A percentile compares a stretch with the other conserved stretches of the same genome.
Conservation (phyloP, 106 monocot species). For the Acorus calamus region DNA sequence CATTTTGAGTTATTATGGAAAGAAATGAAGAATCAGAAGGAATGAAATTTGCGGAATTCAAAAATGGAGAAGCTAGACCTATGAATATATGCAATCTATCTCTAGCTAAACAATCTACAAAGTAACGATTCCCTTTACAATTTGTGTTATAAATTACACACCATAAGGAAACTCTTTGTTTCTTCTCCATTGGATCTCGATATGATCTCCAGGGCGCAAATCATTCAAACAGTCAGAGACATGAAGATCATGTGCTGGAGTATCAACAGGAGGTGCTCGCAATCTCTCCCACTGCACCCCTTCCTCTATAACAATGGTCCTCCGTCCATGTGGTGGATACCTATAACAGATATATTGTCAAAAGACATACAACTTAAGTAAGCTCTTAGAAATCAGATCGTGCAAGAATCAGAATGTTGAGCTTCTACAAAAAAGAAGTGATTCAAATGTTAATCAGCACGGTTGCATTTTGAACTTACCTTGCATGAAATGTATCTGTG, state of each 20-base stretch:
- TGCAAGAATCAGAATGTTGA: no score
- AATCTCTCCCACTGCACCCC: slow-evolving; percentile 18
- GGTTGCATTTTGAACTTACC: slow-evolving; percentile 18
- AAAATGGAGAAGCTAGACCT: no score
- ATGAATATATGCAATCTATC: no score
- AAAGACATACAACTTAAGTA: no score
- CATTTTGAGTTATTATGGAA: no score
- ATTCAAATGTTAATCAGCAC: no score
- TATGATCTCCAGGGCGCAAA: slow-evolving; percentile 13
- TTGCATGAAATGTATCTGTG: slow-evolving; percentile 62
- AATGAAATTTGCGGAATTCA: no score
- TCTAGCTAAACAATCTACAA: no score
- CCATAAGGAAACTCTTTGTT: slow-evolving; percentile 30
- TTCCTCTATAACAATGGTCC: slow-evolving; percentile 11
- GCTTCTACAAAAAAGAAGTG: no score
- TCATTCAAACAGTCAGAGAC: slow-evolving; percentile 17
- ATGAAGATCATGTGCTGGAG: slow-evolving; percentile 8
- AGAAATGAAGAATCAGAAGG: no score
- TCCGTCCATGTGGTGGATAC: slow-evolving; percentile 19
- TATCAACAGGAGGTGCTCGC: slow-evolving; percentile 11
- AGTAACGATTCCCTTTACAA: no score
- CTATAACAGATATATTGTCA: background rate
- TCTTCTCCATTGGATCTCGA: slow-evolving; percentile 33
- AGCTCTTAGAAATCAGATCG: no score
- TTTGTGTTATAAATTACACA: background rate